These are phyloP conservation scores for Aspergillus heteromorphus DNA, from an alignment of 495 filamentous ascomycete species.

Conservation along the genomic window DNA sequence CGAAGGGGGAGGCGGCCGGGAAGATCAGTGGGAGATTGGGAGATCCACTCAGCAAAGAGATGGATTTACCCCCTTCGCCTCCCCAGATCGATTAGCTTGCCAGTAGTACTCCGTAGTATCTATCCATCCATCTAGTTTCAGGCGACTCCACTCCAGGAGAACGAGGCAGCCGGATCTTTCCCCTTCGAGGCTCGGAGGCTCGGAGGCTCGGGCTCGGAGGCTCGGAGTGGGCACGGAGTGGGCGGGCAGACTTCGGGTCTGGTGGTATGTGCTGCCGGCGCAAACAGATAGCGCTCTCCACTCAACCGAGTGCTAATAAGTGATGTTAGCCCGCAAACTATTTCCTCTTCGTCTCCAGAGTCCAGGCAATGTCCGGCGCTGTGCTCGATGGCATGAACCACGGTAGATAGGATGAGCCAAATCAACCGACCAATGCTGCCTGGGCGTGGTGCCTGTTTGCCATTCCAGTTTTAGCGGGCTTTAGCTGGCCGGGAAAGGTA, in stretches of 20 bases:
- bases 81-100: slow-evolving; percentile 10
- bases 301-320: not conserved
- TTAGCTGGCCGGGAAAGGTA: not conserved
- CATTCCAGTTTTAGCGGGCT: slow-evolving; percentile 1
- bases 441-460: not conserved
- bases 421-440: not conserved
- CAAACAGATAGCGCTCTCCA: not conserved
- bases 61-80: not conserved
- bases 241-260: not conserved
- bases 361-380: not conserved
- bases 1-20: slow-evolving; percentile 1
- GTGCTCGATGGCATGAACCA: slow-evolving; percentile 2
- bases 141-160: not conserved
- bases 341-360: slow-evolving; percentile 7
- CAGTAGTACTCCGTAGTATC: no score
- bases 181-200: not conserved
- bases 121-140: no score
- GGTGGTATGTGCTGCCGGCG: not conserved
- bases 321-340: slow-evolving; percentile 7
- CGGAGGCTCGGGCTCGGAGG: not conserved
- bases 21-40: slow-evolving; percentile 6
- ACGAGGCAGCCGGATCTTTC: not conserved
- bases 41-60: slow-evolving; percentile 5
- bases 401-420: not conserved
- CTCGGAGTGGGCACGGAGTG: not conserved